Percentiles rank a stretch among this genome's conserved stretches.
Conservation (phyloP, 805 yeast species). For the Saccharomycopsis javanensis region DNA sequence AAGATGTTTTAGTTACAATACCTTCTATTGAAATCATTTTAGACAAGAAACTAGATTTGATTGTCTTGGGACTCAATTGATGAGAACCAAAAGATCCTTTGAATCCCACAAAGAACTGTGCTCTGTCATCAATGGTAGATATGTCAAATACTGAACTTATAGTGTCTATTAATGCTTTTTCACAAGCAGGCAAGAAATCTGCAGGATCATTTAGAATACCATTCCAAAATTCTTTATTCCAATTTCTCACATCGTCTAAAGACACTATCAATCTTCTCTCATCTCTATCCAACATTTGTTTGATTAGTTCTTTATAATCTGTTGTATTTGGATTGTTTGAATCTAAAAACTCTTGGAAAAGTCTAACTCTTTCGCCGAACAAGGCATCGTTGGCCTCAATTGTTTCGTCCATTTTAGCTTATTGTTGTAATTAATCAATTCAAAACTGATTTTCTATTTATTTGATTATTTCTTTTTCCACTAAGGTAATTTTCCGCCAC, state of each 20-base stretch:
- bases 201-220: constrained; percentile 72
- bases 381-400: constrained; percentile 30
- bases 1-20: constrained; percentile 85
- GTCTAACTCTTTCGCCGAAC: constrained; percentile 75
- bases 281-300: constrained; percentile 60
- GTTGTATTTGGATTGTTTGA: constrained; percentile 24
- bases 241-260: constrained; percentile 80
- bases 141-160: constrained; percentile 66
- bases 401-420: constrained; percentile 6
- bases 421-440: background rate
- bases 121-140: constrained; percentile 46
- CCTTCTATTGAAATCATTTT: constrained; percentile 86
- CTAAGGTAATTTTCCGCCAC: too few relatives aligned
- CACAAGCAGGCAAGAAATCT: constrained; percentile 82
- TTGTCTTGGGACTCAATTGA: constrained; percentile 78
- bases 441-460: background rate
- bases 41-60: constrained; percentile 67
- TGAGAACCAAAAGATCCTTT: constrained; percentile 89
- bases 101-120: constrained; percentile 66
- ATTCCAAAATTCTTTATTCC: constrained; percentile 66
- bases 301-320: constrained; percentile 60
- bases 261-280: constrained; percentile 61
- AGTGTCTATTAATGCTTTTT: constrained; percentile 73
- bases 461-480: too few relatives aligned
- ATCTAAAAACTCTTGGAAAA: constrained; percentile 79